phyloP scores from a whole-genome alignment of 345 rosid species.

The Citrus sp. region DNA sequence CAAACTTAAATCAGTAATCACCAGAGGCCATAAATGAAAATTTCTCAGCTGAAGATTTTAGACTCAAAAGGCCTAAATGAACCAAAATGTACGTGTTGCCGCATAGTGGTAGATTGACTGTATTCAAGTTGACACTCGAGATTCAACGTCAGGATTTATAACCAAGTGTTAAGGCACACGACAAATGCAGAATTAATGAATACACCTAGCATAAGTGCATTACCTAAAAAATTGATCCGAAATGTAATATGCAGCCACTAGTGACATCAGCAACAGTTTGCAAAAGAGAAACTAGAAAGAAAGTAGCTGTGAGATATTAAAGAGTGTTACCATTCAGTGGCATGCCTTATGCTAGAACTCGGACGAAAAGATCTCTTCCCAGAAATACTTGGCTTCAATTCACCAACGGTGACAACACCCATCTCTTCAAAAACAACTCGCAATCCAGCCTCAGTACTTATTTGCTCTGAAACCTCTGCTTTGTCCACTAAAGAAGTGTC shows the following conservation, averaged over 20 bases:
- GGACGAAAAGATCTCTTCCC: conserved; percentile 91
- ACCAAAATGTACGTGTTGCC: neutral
- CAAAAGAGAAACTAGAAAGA: neutral
- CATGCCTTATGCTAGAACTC: conserved; percentile 86
- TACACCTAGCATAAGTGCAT: neutral
- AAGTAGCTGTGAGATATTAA: neutral
- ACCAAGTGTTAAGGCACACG: neutral
- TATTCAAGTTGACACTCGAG: no score
- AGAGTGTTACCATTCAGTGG: conserved; percentile 79
- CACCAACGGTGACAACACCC: conserved; percentile 82
- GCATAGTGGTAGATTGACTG: neutral
- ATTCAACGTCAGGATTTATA: no score
- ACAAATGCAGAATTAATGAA: conserved; percentile 16
- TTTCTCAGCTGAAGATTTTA: neutral
- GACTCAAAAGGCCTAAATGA: neutral
- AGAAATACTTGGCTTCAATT: conserved; percentile 74
- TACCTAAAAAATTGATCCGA: neutral
- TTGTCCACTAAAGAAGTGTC: conserved; percentile 10
- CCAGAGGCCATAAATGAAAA: neutral
- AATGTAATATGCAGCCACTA: neutral
- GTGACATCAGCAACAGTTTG: neutral
- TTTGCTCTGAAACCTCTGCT: conserved; percentile 17
- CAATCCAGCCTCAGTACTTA: conserved; percentile 5
- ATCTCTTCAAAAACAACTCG: conserved; percentile 28
- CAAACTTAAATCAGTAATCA: neutral